A percentile compares a stretch with the other conserved stretches of the same genome.
Evolutionary conservation across 805 yeast species (phyloP).

Genomic region (Saturnispora gosingensis): DNA sequence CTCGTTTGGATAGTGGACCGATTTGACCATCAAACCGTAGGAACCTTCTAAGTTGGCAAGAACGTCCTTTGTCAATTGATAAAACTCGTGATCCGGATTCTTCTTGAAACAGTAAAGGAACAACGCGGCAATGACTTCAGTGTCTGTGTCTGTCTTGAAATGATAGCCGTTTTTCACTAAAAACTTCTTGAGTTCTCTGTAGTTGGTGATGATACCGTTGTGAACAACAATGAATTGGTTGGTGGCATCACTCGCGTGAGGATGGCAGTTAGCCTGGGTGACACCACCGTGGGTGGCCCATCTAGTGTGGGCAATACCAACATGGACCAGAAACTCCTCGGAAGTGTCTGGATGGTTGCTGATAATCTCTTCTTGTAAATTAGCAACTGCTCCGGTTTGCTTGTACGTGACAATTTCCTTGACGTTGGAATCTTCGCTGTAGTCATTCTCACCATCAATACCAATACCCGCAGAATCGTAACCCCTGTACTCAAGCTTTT

Average conservation of each 20-base stretch:
- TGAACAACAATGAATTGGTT: constrained; percentile 90
- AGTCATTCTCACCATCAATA: constrained; percentile 70
- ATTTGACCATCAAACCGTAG: constrained; percentile 89
- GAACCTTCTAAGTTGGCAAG: constrained; percentile 94
- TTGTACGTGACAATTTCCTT: constrained; percentile 67
- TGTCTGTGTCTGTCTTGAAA: constrained; percentile 91
- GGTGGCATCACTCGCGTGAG: constrained; percentile 78
- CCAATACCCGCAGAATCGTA: constrained; percentile 97
- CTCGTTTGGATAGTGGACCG: constrained; percentile 90
- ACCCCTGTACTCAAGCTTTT: constrained; percentile 91
- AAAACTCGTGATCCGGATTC: constrained; percentile 76
- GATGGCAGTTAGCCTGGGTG: constrained; percentile 80
- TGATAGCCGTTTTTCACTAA: constrained; percentile 67
- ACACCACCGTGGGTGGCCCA: constrained; percentile 99
- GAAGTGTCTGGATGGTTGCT: constrained; percentile 42
- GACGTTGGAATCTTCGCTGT: constrained; percentile 27
- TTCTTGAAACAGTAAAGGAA: constrained; percentile 81
- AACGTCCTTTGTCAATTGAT: constrained; percentile 86
- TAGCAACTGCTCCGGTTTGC: constrained; percentile 86
- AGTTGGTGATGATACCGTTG: constrained; percentile 97
- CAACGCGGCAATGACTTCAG: constrained; percentile 95
- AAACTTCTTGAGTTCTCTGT: constrained; percentile 80
- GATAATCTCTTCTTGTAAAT: constrained; percentile 59
- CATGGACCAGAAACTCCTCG: constrained; percentile 70
- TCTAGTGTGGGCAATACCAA: constrained; percentile 97